A percentile compares a stretch with the other conserved stretches of the same genome.
These are phyloP conservation scores for Arabidopsis hybrid DNA, from an alignment of 441 rosid genomes.

Conservation along the genomic window DNA sequence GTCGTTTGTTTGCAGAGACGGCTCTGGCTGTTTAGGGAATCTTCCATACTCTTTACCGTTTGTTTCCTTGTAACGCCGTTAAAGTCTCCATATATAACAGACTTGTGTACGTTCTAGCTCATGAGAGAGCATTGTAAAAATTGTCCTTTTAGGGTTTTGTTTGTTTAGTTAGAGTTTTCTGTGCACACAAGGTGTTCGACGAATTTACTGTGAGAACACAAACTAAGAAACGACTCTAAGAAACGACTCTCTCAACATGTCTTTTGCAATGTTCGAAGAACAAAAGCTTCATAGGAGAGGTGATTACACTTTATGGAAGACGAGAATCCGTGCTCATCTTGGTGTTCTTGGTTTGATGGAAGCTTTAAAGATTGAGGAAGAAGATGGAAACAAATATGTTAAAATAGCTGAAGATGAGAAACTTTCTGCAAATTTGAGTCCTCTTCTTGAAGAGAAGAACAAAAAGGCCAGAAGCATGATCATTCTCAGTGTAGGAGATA, in stretches of 20 bases:
- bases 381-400: not conserved
- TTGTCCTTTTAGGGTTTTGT: not conserved
- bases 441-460: conserved; percentile 12
- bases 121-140: not conserved
- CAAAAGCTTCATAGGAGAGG: not conserved
- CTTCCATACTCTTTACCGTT: not conserved
- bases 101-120: not conserved
- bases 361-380: conserved; percentile 21
- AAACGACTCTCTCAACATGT: not conserved
- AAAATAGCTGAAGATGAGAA: conserved; percentile 1
- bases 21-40: not conserved
- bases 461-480: conserved; percentile 4
- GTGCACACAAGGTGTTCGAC: conserved; percentile 13
- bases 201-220: conserved; percentile 14
- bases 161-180: not conserved
- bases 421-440: not conserved
- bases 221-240: too few species aligned
- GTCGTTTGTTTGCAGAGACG: not conserved
- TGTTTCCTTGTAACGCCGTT: not conserved
- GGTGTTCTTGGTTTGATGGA: not conserved
- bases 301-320: conserved; percentile 1
- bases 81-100: not conserved
- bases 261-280: not conserved
- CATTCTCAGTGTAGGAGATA: conserved; percentile 1
- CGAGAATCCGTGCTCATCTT: conserved; percentile 3